These are phyloP conservation scores for Amphirosellinia nigrospora DNA, from an alignment of 495 filamentous ascomycete genomes.

Conservation along the genomic window DNA sequence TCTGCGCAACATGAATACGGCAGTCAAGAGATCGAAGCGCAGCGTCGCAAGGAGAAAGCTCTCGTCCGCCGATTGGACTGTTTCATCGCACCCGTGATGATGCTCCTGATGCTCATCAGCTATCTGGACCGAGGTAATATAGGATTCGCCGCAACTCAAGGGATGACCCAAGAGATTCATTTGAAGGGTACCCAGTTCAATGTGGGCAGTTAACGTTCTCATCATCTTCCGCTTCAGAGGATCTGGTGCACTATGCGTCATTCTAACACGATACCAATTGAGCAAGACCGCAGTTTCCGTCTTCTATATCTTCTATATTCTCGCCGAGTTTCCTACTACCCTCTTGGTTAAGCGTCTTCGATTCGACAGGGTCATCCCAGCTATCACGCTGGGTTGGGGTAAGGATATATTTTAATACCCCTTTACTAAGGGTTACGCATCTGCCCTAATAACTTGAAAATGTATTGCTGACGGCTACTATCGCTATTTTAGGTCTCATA, in stretches of 20 bases:
- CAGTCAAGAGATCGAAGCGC: neutral
- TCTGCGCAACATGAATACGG: neutral
- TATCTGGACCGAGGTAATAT: constrained; percentile 54
- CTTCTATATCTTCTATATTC: constrained; percentile 41
- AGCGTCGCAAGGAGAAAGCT: constrained; percentile 26
- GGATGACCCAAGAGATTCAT: constrained; percentile 47
- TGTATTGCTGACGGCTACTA: neutral
- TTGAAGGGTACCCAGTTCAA: constrained; percentile 49
- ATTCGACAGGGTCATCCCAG: constrained; percentile 39
- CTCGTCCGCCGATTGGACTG: constrained; percentile 49
- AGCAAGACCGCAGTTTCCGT: constrained; percentile 36
- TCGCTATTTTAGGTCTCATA: constrained; percentile 9
- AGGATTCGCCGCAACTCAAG: constrained; percentile 47
- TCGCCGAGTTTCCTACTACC: constrained; percentile 40
- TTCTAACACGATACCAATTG: neutral
- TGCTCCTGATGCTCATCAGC: constrained; percentile 46
- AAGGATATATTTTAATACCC: neutral
- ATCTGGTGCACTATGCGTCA: neutral
- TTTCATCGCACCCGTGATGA: constrained; percentile 50
- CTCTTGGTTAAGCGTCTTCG: constrained; percentile 39
- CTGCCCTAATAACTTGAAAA: too few species aligned
- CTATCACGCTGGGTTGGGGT: constrained; percentile 39
- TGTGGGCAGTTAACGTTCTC: constrained; percentile 7
- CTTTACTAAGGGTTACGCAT: too few species aligned
- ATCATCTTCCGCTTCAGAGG: neutral